Conservation (phyloP, 202 grass and related monocot species). For the Bolboschoenoplectus hybrid region DNA sequence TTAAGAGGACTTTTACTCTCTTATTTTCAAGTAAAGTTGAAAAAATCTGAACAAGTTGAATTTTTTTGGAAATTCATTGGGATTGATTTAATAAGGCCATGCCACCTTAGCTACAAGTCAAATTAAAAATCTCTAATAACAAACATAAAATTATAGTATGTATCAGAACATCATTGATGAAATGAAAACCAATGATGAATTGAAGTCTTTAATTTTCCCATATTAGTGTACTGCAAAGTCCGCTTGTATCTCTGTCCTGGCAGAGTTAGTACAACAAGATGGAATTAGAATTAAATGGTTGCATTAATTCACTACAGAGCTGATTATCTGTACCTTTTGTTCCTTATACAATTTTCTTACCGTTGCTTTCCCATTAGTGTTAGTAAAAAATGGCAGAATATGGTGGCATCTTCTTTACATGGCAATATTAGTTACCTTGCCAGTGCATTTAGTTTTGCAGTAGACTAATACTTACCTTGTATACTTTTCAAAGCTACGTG, state of each 20-base stretch:
- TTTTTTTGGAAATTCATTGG: background rate
- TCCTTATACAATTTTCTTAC: background rate
- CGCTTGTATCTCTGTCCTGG: background rate
- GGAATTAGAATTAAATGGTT: background rate
- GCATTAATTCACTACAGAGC: background rate
- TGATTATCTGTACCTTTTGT: background rate
- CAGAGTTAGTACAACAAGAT: background rate
- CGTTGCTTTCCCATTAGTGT: background rate
- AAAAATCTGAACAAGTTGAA: background rate
- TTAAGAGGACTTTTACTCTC: background rate
- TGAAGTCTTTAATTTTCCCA: background rate
- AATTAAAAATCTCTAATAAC: slow-evolving; percentile 2
- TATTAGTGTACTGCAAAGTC: background rate
- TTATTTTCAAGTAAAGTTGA: background rate
- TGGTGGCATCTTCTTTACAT: background rate
- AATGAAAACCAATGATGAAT: background rate
- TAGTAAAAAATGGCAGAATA: slow-evolving; percentile 1
- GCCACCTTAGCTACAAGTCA: background rate
- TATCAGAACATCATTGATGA: background rate
- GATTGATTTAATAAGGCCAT: slow-evolving; percentile 4
- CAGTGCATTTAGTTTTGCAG: background rate
- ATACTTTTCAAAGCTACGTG: slow-evolving; percentile 62
- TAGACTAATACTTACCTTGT: slow-evolving; percentile 16
- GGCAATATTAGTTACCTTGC: slow-evolving; percentile 16
- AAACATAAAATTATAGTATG: background rate